Percentiles rank a stretch among this genome's conserved stretches.
phyloP scores from a whole-genome alignment of 2,329 filamentous ascomycete species.

The Colletotrichum trifolii region DNA sequence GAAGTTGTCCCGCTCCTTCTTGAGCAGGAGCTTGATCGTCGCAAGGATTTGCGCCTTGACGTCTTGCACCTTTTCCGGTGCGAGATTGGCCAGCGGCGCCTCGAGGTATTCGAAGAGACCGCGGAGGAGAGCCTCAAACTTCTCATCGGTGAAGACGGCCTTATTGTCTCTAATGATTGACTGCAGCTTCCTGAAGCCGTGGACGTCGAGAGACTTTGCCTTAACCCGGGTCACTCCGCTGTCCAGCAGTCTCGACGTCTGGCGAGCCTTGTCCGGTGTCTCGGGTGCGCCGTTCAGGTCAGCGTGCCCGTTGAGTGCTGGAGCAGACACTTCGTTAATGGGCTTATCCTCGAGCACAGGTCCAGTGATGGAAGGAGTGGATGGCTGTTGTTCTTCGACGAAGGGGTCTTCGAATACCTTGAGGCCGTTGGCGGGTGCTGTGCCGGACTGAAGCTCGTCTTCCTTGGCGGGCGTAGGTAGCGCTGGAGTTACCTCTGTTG shows the following conservation, averaged over 20 bases:
- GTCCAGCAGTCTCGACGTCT: conserved; percentile 72
- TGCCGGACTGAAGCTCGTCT: conserved; percentile 32
- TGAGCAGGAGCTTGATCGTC: conserved; percentile 78
- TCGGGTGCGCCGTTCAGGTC: conserved; percentile 38
- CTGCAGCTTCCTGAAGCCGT: conserved; percentile 83
- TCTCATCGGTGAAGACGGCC: conserved; percentile 72
- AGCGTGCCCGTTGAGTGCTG: conserved; percentile 14
- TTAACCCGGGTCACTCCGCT: conserved; percentile 81
- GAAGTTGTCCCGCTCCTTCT: conserved; percentile 73
- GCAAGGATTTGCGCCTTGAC: conserved; percentile 80
- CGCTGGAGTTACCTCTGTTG: neutral
- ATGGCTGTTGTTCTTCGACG: conserved; percentile 58
- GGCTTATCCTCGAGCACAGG: conserved; percentile 70
- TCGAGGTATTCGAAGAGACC: conserved; percentile 80
- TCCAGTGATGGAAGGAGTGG: conserved; percentile 56
- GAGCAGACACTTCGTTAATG: conserved; percentile 65
- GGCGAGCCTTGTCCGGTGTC: conserved; percentile 65
- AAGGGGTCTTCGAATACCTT: conserved; percentile 74
- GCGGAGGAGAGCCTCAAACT: conserved; percentile 74
- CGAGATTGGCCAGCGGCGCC: conserved; percentile 63
- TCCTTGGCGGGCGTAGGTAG: conserved; percentile 8
- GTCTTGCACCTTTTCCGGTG: conserved; percentile 75
- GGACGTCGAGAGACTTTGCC: conserved; percentile 78
- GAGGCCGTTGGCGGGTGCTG: conserved; percentile 52
- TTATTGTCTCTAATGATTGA: conserved; percentile 76